These are phyloP conservation scores for Allium sativum DNA, from an alignment of 106 monocot genomes.

Conservation along the genomic window DNA sequence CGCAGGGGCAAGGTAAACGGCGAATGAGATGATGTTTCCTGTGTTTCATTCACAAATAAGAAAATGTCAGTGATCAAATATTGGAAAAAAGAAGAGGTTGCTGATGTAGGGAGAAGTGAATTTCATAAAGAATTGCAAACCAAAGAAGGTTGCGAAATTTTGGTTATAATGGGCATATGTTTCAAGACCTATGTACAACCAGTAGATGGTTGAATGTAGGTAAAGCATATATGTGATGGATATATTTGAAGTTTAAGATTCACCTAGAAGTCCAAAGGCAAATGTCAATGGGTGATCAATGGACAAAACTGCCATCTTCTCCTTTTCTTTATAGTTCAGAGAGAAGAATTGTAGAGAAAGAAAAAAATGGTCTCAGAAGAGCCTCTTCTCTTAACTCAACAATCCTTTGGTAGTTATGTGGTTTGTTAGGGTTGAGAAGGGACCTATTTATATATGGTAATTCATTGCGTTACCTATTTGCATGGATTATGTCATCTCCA, in stretches of 20 bases:
- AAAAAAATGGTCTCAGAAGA: neutral
- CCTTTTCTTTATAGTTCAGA: neutral
- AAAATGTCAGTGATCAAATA: neutral
- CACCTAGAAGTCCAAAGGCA: conserved; percentile 7
- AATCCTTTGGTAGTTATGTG: conserved; percentile 2
- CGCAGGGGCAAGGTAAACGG: conserved; percentile 9
- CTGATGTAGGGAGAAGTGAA: neutral
- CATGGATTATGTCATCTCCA: conserved; percentile 4
- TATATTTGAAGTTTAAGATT: neutral
- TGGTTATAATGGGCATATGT: too few species aligned
- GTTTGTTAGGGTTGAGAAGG: neutral
- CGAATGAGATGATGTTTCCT: conserved; percentile 8
- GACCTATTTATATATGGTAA: conserved; percentile 4
- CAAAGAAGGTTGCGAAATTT: too few species aligned
- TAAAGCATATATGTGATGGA: neutral
- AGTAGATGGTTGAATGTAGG: neutral
- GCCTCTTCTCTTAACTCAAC: neutral
- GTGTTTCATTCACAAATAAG: neutral
- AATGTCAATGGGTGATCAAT: conserved; percentile 8
- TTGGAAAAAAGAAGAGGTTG: neutral
- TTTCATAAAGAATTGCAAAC: too few species aligned
- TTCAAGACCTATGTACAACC: too few species aligned
- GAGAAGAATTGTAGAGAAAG: neutral
- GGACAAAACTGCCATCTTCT: conserved; percentile 4
- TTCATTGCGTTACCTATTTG: neutral